Conservation (phyloP, 192 early-diverging fungal species). For the Gigaspora rosea region DNA sequence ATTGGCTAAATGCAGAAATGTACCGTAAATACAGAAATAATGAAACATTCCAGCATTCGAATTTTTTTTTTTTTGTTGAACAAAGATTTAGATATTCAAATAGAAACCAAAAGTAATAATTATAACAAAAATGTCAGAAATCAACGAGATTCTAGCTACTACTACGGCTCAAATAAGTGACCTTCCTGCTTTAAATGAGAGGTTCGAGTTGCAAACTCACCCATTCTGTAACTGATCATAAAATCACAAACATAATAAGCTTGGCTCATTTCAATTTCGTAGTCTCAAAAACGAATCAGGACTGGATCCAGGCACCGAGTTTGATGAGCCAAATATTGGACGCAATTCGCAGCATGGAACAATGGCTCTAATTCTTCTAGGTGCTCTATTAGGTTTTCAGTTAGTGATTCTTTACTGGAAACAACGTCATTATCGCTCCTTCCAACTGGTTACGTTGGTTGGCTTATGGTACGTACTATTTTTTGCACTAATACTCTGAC, state of each 20-base stretch:
- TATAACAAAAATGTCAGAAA: too few species aligned
- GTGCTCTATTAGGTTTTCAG: slow-evolving; percentile 56
- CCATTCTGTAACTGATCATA: not conserved
- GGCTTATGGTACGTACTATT: slow-evolving; percentile 47
- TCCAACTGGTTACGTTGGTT: slow-evolving; percentile 51
- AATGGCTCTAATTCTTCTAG: slow-evolving; percentile 60
- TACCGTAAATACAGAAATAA: too few species aligned
- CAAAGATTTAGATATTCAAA: too few species aligned
- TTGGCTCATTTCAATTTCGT: not conserved
- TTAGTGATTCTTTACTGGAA: slow-evolving; percentile 64
- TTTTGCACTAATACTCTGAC: not conserved
- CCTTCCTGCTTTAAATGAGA: too few species aligned
- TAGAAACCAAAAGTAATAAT: too few species aligned
- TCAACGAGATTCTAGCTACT: too few species aligned
- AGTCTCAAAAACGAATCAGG: too few species aligned
- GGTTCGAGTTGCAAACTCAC: too few species aligned
- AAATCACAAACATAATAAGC: not conserved
- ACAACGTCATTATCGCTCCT: slow-evolving; percentile 59
- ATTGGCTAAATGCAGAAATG: too few species aligned
- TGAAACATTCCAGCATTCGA: too few species aligned
- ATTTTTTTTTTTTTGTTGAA: too few species aligned
- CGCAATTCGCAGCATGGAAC: slow-evolving; percentile 56
- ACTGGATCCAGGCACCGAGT: not conserved
- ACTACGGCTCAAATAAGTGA: too few species aligned
- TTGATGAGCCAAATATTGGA: slow-evolving; percentile 35